These are phyloP conservation scores for Stereocaulon alpinum DNA, from an alignment of 495 filamentous ascomycete species.

Conservation along the genomic window DNA sequence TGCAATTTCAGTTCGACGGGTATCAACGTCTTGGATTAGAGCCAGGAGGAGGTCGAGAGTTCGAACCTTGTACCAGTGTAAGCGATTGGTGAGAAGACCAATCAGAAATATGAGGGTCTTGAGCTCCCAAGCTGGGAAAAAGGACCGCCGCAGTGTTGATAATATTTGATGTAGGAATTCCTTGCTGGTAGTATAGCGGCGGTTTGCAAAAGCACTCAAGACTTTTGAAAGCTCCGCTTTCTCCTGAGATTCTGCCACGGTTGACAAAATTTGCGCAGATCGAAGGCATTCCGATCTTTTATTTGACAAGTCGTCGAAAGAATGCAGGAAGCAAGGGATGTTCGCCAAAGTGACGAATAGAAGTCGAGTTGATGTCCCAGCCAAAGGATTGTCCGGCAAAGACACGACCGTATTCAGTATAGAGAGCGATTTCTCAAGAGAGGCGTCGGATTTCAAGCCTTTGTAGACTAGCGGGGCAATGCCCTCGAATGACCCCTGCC, in stretches of 20 bases:
- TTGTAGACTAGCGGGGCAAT: slow-evolving; percentile 80
- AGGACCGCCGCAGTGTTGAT: slow-evolving; percentile 64
- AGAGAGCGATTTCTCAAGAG: slow-evolving; percentile 63
- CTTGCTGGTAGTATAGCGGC: slow-evolving; percentile 55
- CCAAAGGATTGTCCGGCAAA: slow-evolving; percentile 68
- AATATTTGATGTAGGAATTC: slow-evolving; percentile 72
- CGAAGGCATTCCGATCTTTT: slow-evolving; percentile 44
- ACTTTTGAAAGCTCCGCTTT: slow-evolving; percentile 44
- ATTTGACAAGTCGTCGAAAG: slow-evolving; percentile 52
- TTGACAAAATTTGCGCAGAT: slow-evolving; percentile 58
- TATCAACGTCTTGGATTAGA: slow-evolving; percentile 83
- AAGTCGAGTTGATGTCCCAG: slow-evolving; percentile 70
- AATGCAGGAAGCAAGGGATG: slow-evolving; percentile 74
- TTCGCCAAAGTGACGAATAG: slow-evolving; percentile 82
- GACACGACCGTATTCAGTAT: slow-evolving; percentile 67
- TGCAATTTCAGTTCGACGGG: slow-evolving; percentile 82
- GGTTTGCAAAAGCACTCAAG: slow-evolving; percentile 59
- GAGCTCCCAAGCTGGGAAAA: slow-evolving; percentile 75
- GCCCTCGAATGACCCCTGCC: slow-evolving; percentile 85
- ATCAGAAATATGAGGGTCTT: slow-evolving; percentile 80
- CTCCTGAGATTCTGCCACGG: slow-evolving; percentile 61
- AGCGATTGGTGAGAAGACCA: slow-evolving; percentile 79
- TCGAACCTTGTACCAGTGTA: slow-evolving; percentile 81
- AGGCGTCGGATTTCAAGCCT: slow-evolving; percentile 77
- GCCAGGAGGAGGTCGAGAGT: slow-evolving; percentile 83